Evolutionary conservation across 1,139 yeast genomes (phyloP).

Genomic region (Scheffersomyces segobiensis): DNA sequence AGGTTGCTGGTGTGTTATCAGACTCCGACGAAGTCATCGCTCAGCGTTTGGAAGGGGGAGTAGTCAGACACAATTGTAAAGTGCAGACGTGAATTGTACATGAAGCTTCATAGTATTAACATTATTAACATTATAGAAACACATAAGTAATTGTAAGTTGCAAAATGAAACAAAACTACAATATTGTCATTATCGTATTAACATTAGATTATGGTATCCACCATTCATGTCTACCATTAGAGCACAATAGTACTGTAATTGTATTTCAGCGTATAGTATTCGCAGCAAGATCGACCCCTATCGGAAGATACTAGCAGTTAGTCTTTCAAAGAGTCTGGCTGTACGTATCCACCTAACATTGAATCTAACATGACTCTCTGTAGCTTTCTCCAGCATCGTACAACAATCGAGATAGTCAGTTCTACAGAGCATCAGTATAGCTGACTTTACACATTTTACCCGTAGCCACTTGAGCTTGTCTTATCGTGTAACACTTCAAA

Average conservation of each 20-base stretch:
- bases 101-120: neutral
- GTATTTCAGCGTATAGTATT: no score
- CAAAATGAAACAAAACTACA: neutral
- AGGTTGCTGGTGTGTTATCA: slow-evolving; percentile 59
- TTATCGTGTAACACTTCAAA: neutral
- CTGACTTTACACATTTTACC: neutral
- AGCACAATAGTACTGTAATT: no score
- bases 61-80: slow-evolving; percentile 10
- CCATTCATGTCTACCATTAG: no score
- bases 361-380: neutral
- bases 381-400: neutral
- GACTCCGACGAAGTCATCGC: slow-evolving; percentile 34
- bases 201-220: no score
- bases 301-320: no score
- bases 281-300: no score
- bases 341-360: neutral
- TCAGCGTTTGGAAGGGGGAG: slow-evolving; percentile 31
- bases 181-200: neutral
- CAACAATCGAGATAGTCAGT: neutral
- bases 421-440: neutral
- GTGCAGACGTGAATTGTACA: neutral
- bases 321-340: no score
- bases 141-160: neutral
- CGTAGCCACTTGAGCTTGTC: neutral
- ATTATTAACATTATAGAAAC: neutral